Evolutionary conservation across 1,284 basidiomycete genomes (phyloP), one percentile per base, ranked within the genome.

Genomic region (Moniliophthora roreri): DNA sequence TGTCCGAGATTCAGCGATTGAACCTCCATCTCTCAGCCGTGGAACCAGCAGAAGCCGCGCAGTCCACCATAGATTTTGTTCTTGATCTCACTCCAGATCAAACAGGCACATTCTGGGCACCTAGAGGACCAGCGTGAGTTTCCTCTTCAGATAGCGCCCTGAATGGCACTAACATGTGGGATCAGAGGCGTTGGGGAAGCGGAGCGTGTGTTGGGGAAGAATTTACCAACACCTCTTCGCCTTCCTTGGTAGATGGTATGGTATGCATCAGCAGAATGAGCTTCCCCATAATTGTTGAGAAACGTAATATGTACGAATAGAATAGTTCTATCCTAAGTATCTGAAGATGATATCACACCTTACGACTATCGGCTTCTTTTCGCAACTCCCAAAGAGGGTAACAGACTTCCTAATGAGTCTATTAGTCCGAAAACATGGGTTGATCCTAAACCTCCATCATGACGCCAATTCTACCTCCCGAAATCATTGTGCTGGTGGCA

Each of bases 81-180:
- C 63, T 68, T 4, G 62, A 60, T 8, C 59, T 76, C 21, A 65
- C 66, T 3, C 59, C 70, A 41, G 65, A 64, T 7, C 62, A 71
- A 53, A 69, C 68, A 1, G 77, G 77, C n/a, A 68, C 73, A 42
- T 72, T 74, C 52, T 78, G 74, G 75, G 77, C 77, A 9, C 76
- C 76, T 9, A 64, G 69, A 37, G 73, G 72, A 15, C 66, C 72
- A 21, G 56, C 70, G 75, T 77, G 48, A 55, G 68, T 66, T 10
- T 20, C 41, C 16, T 18, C 47, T 48, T 36, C 46, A n/a, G n/a
- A n/a, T n/a, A n/a, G n/a, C n/a, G n/a, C n/a, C n/a, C n/a, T n/a
- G n/a, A n/a, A n/a, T n/a, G n/a, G n/a, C n/a, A n/a, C n/a, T n/a
- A n/a, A n/a, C 39, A 36, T 48, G 50, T 44, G 5, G 20, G 6